Conservation (phyloP, 495 filamentous ascomycete species). For the Aspergillus sparsus region DNA sequence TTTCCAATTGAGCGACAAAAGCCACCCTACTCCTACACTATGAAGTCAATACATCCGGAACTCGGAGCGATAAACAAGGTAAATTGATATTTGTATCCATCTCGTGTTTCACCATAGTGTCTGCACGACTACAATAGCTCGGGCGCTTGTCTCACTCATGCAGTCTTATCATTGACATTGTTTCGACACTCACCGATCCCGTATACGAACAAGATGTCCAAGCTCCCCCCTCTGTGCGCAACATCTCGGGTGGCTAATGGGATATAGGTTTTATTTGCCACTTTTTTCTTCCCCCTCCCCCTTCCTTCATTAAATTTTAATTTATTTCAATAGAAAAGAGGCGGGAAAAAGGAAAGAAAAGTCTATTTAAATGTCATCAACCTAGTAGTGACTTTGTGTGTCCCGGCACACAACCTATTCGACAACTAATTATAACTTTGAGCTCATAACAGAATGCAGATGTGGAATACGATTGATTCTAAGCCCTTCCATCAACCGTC, state of each 20-base stretch:
- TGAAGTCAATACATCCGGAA: slow-evolving; percentile 3
- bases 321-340: too few species aligned
- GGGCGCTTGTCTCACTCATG: slow-evolving; percentile 22
- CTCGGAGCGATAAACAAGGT: slow-evolving; percentile 6
- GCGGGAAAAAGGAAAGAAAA: neutral
- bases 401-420: neutral
- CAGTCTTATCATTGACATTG: slow-evolving; percentile 17
- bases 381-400: neutral
- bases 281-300: neutral
- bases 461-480: slow-evolving; percentile 1
- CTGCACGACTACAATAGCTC: slow-evolving; percentile 2
- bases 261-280: slow-evolving; percentile 16
- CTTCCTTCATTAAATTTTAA: too few species aligned
- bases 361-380: neutral
- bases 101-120: slow-evolving; percentile 5
- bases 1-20: neutral
- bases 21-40: neutral
- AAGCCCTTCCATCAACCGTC: neutral
- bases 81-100: neutral
- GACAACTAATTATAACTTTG: slow-evolving; percentile 2
- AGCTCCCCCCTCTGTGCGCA: neutral
- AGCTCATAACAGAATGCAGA: neutral
- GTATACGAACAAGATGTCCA: neutral
- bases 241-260: slow-evolving; percentile 11
- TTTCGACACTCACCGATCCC: slow-evolving; percentile 11